Conservation (phyloP, 768 basidiomycete species). For the Tricholoma terreum region DNA sequence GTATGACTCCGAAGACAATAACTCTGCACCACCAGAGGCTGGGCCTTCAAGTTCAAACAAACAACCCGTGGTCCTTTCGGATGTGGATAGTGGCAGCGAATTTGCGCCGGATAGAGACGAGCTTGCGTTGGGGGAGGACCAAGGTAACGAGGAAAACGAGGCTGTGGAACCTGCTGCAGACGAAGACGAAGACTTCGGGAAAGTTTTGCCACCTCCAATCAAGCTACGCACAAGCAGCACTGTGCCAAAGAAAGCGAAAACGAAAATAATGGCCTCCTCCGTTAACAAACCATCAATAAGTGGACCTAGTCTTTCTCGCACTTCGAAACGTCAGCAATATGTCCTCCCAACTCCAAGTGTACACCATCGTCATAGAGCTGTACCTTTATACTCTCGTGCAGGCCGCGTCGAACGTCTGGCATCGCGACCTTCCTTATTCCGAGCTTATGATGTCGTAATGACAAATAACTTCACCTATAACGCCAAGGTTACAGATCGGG, state of each 20-base stretch:
- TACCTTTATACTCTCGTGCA: constrained; percentile 53
- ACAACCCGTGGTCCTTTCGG: constrained; percentile 23
- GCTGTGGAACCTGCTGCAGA: constrained; percentile 25
- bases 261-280: constrained; percentile 1
- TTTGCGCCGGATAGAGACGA: constrained; percentile 46
- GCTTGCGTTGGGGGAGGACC: constrained; percentile 20
- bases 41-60: constrained; percentile 43
- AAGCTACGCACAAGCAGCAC: constrained; percentile 15
- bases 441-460: constrained; percentile 32
- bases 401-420: constrained; percentile 60
- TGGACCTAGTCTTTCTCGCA: constrained; percentile 30
- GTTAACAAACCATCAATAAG: not conserved
- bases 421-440: constrained; percentile 49
- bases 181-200: constrained; percentile 12
- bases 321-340: constrained; percentile 51
- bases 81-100: constrained; percentile 48
- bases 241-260: constrained; percentile 8
- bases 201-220: constrained; percentile 13
- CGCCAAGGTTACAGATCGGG: constrained; percentile 46
- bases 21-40: constrained; percentile 23
- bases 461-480: constrained; percentile 59
- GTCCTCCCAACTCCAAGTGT: constrained; percentile 60
- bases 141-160: constrained; percentile 28
- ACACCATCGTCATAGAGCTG: constrained; percentile 71
- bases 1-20: constrained; percentile 33